A percentile compares a stretch with the other conserved stretches of the same genome.
Conservation (phyloP, 176 grass and related monocot genomes). For the Carex kokanica region DNA sequence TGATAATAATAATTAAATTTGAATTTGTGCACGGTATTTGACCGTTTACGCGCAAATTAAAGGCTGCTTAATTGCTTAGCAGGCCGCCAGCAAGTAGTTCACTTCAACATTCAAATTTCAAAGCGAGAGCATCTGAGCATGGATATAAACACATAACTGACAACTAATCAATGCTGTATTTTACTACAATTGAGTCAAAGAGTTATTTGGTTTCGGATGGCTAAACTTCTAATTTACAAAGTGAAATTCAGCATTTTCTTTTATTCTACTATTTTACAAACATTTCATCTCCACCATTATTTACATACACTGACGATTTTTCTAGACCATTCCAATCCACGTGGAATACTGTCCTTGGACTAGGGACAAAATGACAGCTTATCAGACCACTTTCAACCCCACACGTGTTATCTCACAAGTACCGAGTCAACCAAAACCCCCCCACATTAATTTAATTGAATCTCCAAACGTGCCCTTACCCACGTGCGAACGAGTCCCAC, state of each 20-base stretch:
- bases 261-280: constrained; percentile 16
- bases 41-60: not conserved
- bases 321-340: constrained; percentile 28
- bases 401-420: constrained; percentile 16
- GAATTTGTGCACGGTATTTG: constrained; percentile 11
- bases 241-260: not conserved
- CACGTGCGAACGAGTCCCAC: constrained; percentile 70
- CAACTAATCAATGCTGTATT: not conserved
- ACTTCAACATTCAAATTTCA: not conserved
- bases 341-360: constrained; percentile 29
- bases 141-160: not conserved
- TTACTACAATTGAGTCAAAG: not conserved
- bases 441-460: not conserved
- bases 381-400: constrained; percentile 5
- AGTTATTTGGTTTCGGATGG: not conserved
- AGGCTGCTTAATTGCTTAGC: not conserved
- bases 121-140: not conserved
- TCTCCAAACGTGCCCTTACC: constrained; percentile 25
- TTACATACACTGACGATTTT: constrained; percentile 12
- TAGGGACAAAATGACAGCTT: constrained; percentile 25
- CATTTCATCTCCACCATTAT: constrained; percentile 12
- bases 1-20: not conserved
- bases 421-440: not conserved
- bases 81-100: not conserved
- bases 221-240: not conserved